phyloP scores from a whole-genome alignment of 2,329 filamentous ascomycete genomes.

The Leptographium lundbergii region DNA sequence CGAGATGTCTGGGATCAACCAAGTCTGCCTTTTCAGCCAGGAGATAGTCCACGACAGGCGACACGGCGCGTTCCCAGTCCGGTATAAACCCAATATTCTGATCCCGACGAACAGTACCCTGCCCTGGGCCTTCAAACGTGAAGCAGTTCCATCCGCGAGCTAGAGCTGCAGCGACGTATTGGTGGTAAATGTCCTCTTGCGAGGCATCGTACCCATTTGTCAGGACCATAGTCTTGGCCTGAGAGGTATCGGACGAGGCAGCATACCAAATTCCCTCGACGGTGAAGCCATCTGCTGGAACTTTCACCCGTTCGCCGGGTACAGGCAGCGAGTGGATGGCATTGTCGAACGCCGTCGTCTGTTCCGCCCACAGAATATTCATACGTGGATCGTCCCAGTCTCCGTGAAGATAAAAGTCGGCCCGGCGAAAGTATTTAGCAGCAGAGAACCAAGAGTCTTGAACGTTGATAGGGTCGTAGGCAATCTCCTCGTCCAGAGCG shows the following conservation, averaged over 20 bases:
- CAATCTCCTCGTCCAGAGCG: slow-evolving; percentile 11
- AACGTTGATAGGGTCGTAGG: slow-evolving; percentile 12
- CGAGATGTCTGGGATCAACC: slow-evolving; percentile 22
- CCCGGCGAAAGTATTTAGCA: slow-evolving; percentile 22
- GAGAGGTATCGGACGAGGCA: slow-evolving; percentile 7
- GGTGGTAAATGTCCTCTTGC: slow-evolving; percentile 30
- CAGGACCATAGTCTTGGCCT: slow-evolving; percentile 25
- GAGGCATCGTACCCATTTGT: slow-evolving; percentile 29
- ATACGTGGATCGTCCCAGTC: slow-evolving; percentile 22
- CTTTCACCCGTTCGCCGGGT: slow-evolving; percentile 18
- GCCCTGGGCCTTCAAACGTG: slow-evolving; percentile 33
- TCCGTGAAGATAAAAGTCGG: slow-evolving; percentile 24
- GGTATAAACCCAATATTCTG: slow-evolving; percentile 30
- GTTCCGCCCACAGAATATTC: slow-evolving; percentile 17
- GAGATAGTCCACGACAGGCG: slow-evolving; percentile 26
- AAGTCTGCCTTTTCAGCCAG: slow-evolving; percentile 8
- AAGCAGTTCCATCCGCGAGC: slow-evolving; percentile 29
- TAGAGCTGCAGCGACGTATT: slow-evolving; percentile 21
- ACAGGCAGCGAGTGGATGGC: slow-evolving; percentile 17
- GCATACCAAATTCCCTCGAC: slow-evolving; percentile 21
- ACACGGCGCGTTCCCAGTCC: slow-evolving; percentile 28
- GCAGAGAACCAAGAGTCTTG: slow-evolving; percentile 21
- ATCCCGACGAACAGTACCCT: slow-evolving; percentile 25
- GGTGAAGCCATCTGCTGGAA: slow-evolving; percentile 15
- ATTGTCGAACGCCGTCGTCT: slow-evolving; percentile 17